Base-by-base conservation (phyloP, 331 rosid species). In the Rhamnella rubrinervis region DNA sequence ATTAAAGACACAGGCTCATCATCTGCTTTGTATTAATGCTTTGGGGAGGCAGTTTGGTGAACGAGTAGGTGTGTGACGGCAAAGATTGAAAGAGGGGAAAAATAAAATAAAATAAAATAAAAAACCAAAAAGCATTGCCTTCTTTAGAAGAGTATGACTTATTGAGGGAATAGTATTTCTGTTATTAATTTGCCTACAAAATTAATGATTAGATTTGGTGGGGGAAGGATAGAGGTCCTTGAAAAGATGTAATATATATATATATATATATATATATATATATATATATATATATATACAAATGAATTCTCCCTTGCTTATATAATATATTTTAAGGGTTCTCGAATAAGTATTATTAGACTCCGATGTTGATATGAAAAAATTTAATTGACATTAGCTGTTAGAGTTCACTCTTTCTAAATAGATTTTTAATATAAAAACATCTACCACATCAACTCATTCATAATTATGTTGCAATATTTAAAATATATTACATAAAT, bases 21-120 rank as follows among this genome's bases (percentile, higher is more conserved):
- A 38, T 19, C 31, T 52, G 12, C 64, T 44, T 23, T 52, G 20
- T 63, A 58, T 77, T 56, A 17, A 59, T 62, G 64, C 19, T 55
- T 16, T 57, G 63, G 74, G 75, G 58, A 20, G 77, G 70, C 73
- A 75, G 63, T 67, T 74, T 68, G 80, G 85, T 57, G 73, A 19
- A 74, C 31, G 66, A 74, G 83, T 83, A 61, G 88, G 86, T 85
- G 25, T 64, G 73, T 77, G 89, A 52, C 87, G 86, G 89, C 90
- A 81, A 60, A 61, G 80, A 65, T 63, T 41, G 19, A 25, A 68
- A 55, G 25, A 52, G 65, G 47, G 52, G 21, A 19, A 18, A 55
- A 39, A 39, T 0, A 39, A 39, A 8, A 39, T 0, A 39, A 39
- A 39, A 39, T 1, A 8, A 39, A 39, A 39, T 4, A 40, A 44